Evolutionary conservation across 2,329 filamentous ascomycete species (phyloP).

Genomic region (Ceratocystis albifundus): DNA sequence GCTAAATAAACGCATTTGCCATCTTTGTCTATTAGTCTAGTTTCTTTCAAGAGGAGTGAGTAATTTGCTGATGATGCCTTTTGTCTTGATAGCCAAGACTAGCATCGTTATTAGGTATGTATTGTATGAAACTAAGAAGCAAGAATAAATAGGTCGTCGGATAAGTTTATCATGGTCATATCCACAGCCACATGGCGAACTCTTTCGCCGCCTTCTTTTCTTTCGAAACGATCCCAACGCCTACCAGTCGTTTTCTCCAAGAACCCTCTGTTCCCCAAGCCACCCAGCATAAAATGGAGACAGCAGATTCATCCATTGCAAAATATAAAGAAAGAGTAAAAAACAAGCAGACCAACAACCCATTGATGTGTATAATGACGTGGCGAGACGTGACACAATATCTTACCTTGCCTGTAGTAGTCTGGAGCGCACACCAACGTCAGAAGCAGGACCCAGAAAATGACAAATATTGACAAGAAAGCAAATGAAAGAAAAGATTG

Average conservation of each 20-base stretch:
- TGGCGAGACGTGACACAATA: background rate
- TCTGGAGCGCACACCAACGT: background rate
- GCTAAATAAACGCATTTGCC: background rate
- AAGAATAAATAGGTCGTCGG: constrained; percentile 14
- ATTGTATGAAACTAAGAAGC: constrained; percentile 5
- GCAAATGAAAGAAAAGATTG: background rate
- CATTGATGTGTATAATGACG: constrained; percentile 1
- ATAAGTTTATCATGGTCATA: background rate
- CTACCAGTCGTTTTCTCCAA: constrained; percentile 2
- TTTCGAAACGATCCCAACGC: constrained; percentile 1
- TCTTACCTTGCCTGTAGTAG: background rate
- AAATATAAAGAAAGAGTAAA: background rate
- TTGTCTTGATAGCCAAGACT: constrained; percentile 5
- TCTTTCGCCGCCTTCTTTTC: background rate
- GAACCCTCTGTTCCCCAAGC: background rate
- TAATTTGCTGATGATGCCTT: background rate
- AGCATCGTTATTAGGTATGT: constrained; percentile 5
- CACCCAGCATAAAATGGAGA: background rate
- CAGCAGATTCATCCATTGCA: background rate
- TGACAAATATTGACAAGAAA: constrained; percentile 3
- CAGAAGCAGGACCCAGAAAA: background rate
- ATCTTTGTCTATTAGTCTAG: background rate
- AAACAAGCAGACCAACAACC: background rate
- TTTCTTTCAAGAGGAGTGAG: background rate
- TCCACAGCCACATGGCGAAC: background rate